Evolutionary conservation across 768 basidiomycete species (phyloP).

Genomic region (Rhizopogon vinicolor): DNA sequence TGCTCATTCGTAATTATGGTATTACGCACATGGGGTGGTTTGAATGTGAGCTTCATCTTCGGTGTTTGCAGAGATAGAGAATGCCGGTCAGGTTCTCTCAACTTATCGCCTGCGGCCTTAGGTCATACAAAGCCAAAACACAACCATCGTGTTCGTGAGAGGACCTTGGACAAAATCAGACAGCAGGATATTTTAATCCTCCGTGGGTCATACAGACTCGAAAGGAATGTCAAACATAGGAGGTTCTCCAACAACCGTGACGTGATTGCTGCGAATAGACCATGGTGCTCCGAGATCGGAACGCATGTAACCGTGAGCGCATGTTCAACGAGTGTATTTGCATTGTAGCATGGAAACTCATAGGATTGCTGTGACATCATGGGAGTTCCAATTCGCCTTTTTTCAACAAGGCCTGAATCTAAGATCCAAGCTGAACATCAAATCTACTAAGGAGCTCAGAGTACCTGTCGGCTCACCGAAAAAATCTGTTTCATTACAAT

Average conservation of each 20-base stretch:
- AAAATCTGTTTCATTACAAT: too few species aligned
- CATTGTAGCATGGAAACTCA: too few species aligned
- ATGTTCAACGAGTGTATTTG: background rate
- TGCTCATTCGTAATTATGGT: constrained; percentile 5
- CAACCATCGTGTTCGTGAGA: background rate
- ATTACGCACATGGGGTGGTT: constrained; percentile 5
- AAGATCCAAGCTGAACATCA: too few species aligned
- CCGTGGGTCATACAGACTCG: background rate
- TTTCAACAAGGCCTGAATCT: too few species aligned
- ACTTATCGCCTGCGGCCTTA: background rate
- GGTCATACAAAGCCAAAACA: too few species aligned
- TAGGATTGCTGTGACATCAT: too few species aligned
- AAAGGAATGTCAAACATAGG: background rate
- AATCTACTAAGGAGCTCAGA: too few species aligned
- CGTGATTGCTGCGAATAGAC: too few species aligned
- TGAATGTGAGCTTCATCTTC: background rate
- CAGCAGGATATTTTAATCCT: background rate
- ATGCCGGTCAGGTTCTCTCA: background rate
- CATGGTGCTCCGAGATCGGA: background rate
- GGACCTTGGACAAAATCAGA: background rate
- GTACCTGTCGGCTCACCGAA: too few species aligned
- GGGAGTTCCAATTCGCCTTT: too few species aligned
- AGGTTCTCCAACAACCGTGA: too few species aligned
- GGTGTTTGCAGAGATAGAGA: background rate
- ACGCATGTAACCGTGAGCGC: background rate